Base-by-base conservation (phyloP, 225 moss, liverwort and hornwort genomes). In the Asterella californica region DNA sequence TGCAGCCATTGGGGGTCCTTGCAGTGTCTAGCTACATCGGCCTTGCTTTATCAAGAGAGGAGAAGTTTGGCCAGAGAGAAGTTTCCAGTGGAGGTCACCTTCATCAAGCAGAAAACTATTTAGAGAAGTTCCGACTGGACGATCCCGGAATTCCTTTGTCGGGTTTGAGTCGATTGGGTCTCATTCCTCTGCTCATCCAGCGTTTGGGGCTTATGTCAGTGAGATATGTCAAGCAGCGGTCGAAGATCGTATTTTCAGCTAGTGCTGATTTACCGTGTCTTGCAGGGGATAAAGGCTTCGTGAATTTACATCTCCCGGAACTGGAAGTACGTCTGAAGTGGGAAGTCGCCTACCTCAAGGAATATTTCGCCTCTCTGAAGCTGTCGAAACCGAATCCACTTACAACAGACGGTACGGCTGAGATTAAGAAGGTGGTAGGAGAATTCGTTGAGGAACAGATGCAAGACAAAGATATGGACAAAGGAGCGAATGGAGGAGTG, bases 401-500 rank as follows among this genome's bases (percentile, higher is more conserved):
- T 34, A 87, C 89, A 54, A 72, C 81, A 24, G 65, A 76, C 19
- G 89, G 84, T 29, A 66, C 82, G 29, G 89, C 90, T 52, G 81
- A 82, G 27, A 81, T 83, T 65, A 86, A 89, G 86, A 78, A 83
- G 46, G 61, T 76, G 70, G 75, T 92, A 24, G 82, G 83, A 77
- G 79, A 82, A 15, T 99, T 99, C 80, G 85, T 92, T 75, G 83
- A 82, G 75, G 84, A 82, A 74, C 85, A 92, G 79, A 45, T 94
- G 82, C 78, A 84, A 61, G 38, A 66, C 30, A 75, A 34, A 55
- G 54, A 77, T 64, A 78, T 79, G 36, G 77, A 69, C 2, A 88
- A 87, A 76, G 95, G 92, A 86, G 87, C 93, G 76, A 87, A 83
- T 65, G 87, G 85, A 59, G 94, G 90, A 76, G 90, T 99, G 15